phyloP scores from a whole-genome alignment of 306 rosid species.

The Oemleria cerasiformis region DNA sequence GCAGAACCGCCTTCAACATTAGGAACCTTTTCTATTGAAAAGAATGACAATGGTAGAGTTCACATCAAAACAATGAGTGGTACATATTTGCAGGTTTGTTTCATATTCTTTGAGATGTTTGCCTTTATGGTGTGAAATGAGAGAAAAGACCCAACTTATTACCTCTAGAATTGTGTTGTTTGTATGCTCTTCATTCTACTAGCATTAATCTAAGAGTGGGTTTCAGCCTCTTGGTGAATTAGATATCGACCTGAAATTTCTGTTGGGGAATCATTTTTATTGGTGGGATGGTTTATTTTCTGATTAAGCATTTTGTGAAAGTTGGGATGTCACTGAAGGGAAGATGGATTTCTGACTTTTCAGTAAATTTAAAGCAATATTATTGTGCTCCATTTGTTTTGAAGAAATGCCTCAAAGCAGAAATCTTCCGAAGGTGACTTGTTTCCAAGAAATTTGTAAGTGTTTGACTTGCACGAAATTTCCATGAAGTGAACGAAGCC shows the following conservation, averaged over 20 bases:
- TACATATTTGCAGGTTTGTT: constrained; percentile 64
- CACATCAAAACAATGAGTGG: constrained; percentile 62
- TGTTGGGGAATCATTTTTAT: background rate
- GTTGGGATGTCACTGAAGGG: background rate
- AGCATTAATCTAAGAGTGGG: background rate
- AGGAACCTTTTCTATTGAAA: constrained; percentile 59
- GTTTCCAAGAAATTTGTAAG: background rate
- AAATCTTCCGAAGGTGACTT: constrained; percentile 2
- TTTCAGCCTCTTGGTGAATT: background rate
- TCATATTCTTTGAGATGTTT: constrained; percentile 11
- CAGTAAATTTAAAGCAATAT: background rate
- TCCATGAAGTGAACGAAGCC: background rate
- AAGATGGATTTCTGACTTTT: background rate
- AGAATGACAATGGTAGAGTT: constrained; percentile 47
- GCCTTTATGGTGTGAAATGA: constrained; percentile 11
- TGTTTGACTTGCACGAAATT: constrained; percentile 1
- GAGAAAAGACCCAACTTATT: background rate
- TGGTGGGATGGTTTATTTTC: background rate
- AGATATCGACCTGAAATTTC: background rate
- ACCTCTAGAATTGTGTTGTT: background rate
- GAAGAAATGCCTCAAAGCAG: background rate
- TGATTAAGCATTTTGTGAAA: background rate
- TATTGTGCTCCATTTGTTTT: background rate
- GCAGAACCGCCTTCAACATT: constrained; percentile 51
- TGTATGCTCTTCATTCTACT: background rate